Conservation (phyloP, 1,284 basidiomycete genomes). For the Papiliotrema nemorosa region DNA sequence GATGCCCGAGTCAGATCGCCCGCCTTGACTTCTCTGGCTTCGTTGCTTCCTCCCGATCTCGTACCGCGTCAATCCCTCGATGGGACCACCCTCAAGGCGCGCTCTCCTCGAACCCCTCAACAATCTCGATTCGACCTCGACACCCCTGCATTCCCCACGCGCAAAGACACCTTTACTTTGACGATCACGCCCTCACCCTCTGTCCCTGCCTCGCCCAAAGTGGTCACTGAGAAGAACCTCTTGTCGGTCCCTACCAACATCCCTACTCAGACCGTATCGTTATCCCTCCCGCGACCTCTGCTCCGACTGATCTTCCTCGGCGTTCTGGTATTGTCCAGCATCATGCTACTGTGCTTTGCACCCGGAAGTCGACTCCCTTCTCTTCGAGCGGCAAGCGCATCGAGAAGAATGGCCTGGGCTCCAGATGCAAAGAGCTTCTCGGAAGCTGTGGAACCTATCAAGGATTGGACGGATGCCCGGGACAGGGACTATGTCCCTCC, state of each 20-base stretch:
- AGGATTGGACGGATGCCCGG: conserved; percentile 14
- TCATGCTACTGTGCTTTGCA: conserved; percentile 23
- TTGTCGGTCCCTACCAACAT: conserved; percentile 5
- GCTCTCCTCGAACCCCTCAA: conserved; percentile 27
- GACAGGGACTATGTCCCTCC: conserved; percentile 30
- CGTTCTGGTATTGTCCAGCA: conserved; percentile 21
- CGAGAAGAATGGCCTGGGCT: conserved; percentile 22
- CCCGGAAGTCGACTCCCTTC: conserved; percentile 22
- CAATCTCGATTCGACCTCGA: conserved; percentile 25
- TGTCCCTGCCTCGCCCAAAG: not conserved
- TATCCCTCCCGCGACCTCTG: conserved; percentile 32
- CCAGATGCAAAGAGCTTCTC: conserved; percentile 21
- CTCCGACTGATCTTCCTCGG: conserved; percentile 30
- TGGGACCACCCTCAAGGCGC: conserved; percentile 16
- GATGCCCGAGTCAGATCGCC: conserved; percentile 9
- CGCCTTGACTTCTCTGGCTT: conserved; percentile 25
- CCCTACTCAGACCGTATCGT: conserved; percentile 15
- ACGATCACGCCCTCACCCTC: not conserved
- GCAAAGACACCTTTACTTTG: conserved; percentile 2
- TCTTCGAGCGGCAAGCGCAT: conserved; percentile 17
- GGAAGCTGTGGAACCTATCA: conserved; percentile 13
- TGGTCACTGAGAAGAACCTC: not conserved
- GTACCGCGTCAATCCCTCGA: conserved; percentile 14
- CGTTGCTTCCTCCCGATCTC: conserved; percentile 19
- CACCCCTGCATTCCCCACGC: conserved; percentile 14